A percentile compares a stretch with the other conserved stretches of the same genome.
phyloP scores from a whole-genome alignment of 176 grass and related monocot species.

The Otatea glauca region DNA sequence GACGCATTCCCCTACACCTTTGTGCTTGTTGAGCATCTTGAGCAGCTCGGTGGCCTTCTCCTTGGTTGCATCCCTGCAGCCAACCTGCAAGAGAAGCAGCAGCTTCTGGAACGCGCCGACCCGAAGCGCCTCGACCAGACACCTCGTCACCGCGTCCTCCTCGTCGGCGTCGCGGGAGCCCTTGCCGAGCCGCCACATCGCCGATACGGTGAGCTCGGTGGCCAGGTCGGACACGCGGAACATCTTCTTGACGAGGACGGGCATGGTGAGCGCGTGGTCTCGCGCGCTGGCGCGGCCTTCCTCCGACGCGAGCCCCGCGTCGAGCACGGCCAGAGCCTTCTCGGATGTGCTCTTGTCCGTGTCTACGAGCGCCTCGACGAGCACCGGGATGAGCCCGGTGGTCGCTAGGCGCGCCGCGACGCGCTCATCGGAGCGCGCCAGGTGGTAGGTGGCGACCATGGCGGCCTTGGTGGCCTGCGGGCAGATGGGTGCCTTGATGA shows the following conservation, averaged over 20 bases:
- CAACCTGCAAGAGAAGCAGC: conserved; percentile 76
- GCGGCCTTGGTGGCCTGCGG: conserved; percentile 72
- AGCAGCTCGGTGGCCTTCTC: conserved; percentile 80
- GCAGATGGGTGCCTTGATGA: conserved; percentile 75
- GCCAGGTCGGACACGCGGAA: conserved; percentile 82
- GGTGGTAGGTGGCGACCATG: conserved; percentile 63
- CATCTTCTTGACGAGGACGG: conserved; percentile 87
- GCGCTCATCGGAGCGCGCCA: conserved; percentile 50
- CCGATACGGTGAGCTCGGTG: conserved; percentile 74
- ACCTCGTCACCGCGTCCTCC: conserved; percentile 35
- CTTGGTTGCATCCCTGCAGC: conserved; percentile 66
- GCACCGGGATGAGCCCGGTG: conserved; percentile 51
- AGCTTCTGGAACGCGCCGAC: conserved; percentile 90
- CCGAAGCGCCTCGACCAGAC: conserved; percentile 55
- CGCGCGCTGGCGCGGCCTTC: conserved; percentile 49
- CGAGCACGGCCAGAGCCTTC: conserved; percentile 80
- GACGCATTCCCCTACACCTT: conserved; percentile 55
- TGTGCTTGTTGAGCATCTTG: conserved; percentile 72
- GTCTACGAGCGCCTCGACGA: conserved; percentile 69
- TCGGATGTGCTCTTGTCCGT: conserved; percentile 77
- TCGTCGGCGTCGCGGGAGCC: conserved; percentile 22
- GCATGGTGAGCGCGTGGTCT: conserved; percentile 64
- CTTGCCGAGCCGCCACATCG: conserved; percentile 69
- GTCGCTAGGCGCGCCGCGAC: conserved; percentile 40
- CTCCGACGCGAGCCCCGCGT: conserved; percentile 58